These are phyloP conservation scores for Stylosanthes scabra DNA, from an alignment of 331 rosid species.

Conservation along the genomic window DNA sequence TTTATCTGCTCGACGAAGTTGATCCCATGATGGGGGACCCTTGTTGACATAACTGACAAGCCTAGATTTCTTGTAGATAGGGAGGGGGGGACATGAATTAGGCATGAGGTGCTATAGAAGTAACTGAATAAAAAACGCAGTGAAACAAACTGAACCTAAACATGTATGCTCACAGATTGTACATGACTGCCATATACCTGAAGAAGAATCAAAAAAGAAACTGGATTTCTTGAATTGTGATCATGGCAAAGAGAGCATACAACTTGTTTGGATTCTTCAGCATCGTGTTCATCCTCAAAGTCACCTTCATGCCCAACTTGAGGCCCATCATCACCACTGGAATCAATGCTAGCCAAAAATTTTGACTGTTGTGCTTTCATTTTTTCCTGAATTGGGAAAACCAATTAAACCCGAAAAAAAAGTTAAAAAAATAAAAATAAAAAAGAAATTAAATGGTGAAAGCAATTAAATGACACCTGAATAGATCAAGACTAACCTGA, in stretches of 20 bases:
- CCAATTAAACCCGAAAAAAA: constrained; percentile 39
- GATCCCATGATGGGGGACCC: constrained; percentile 83
- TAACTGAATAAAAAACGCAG: constrained; percentile 1
- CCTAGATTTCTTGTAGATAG: constrained; percentile 75
- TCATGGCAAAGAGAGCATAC: constrained; percentile 98
- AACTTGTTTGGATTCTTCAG: constrained; percentile 66
- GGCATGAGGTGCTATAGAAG: constrained; percentile 5
- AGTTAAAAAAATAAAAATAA: no score
- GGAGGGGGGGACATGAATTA: constrained; percentile 34
- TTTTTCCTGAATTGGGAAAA: constrained; percentile 64
- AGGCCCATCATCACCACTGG: constrained; percentile 60
- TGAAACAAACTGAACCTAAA: constrained; percentile 15
- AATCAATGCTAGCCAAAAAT: constrained; percentile 80
- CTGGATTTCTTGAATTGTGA: constrained; percentile 65
- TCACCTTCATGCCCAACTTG: constrained; percentile 58
- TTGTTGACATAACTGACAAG: constrained; percentile 81
- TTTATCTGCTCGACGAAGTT: constrained; percentile 53
- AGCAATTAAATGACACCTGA: constrained; percentile 25
- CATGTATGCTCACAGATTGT: constrained; percentile 20
- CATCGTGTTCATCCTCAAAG: constrained; percentile 49
- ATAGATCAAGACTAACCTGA: constrained; percentile 19
- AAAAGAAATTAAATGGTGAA: constrained; percentile 23
- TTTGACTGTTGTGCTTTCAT: constrained; percentile 93
- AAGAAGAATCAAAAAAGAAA: constrained; percentile 84
- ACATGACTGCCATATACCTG: constrained; percentile 54